Evolutionary conservation across 2,329 filamentous ascomycete species (phyloP).

Genomic region (Ilyonectria destructans): DNA sequence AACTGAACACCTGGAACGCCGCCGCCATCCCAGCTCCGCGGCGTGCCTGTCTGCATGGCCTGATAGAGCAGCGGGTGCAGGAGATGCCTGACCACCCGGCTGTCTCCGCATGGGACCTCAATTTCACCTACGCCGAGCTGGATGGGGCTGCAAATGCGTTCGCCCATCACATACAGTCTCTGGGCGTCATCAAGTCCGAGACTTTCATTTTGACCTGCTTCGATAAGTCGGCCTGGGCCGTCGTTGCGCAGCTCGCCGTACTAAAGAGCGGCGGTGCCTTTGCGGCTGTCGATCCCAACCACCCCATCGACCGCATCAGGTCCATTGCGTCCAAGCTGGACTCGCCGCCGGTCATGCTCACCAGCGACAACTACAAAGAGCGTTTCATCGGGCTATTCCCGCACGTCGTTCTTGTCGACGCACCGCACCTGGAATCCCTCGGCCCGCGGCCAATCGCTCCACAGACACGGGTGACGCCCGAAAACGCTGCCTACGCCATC

Average conservation of each 20-base stretch:
- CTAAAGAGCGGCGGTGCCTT: constrained; percentile 50
- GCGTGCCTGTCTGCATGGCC: constrained; percentile 16
- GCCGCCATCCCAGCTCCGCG: background rate
- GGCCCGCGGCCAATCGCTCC: background rate
- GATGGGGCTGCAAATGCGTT: constrained; percentile 8
- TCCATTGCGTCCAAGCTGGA: constrained; percentile 3
- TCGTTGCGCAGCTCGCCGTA: constrained; percentile 44
- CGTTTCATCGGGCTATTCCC: constrained; percentile 4
- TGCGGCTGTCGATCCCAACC: constrained; percentile 29
- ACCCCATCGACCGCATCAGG: constrained; percentile 14
- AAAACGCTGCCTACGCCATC: constrained; percentile 48
- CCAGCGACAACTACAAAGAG: background rate
- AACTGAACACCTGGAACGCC: background rate
- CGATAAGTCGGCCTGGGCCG: constrained; percentile 44
- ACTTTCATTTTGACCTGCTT: constrained; percentile 51
- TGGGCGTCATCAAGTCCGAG: constrained; percentile 6
- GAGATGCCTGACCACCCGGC: constrained; percentile 22
- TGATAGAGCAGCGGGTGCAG: background rate
- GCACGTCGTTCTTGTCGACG: background rate
- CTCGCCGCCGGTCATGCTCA: background rate
- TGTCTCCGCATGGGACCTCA: constrained; percentile 6
- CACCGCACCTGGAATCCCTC: background rate
- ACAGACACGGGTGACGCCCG: background rate
- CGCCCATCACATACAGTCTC: constrained; percentile 7
- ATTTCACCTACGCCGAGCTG: constrained; percentile 23